A percentile compares a stretch with the other conserved stretches of the same genome.
phyloP scores from a whole-genome alignment of 208 protist species.

The Crithidia thermophila region DNA sequence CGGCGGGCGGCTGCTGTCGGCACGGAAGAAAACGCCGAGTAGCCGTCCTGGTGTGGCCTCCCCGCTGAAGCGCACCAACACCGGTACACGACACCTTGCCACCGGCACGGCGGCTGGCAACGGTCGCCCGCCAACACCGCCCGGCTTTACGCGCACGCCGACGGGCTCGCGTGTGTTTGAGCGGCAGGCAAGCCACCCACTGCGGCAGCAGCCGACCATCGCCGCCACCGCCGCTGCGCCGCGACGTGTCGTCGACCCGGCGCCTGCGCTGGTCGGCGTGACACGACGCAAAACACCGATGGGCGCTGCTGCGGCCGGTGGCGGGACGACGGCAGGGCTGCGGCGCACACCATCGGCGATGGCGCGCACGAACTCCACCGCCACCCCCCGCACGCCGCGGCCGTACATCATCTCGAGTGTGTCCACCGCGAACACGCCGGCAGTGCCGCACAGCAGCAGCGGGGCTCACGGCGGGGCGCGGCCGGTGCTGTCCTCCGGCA shows the following conservation, averaged over 20 bases:
- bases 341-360: conserved; percentile 18
- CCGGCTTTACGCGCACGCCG: conserved; percentile 8
- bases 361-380: conserved; percentile 2
- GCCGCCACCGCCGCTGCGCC: background rate
- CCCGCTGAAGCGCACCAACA: conserved; percentile 30
- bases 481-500: conserved; percentile 24
- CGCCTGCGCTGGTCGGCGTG: conserved; percentile 24
- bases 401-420: conserved; percentile 29
- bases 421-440: conserved; percentile 19
- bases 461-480: conserved; percentile 3
- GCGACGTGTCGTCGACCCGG: conserved; percentile 20
- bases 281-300: background rate
- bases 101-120: background rate
- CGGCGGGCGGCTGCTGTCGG: background rate
- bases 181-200: conserved; percentile 11
- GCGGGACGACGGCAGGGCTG: too few relatives aligned
- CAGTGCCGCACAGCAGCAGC: background rate
- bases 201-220: conserved; percentile 4
- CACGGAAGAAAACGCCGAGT: conserved; percentile 2
- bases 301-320: background rate
- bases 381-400: conserved; percentile 24
- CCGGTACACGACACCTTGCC: background rate
- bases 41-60: background rate
- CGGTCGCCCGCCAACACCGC: background rate
- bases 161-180: conserved; percentile 16